Base-by-base conservation (phyloP, 2,329 filamentous ascomycete species). In the Sporothrix variecibatus region DNA sequence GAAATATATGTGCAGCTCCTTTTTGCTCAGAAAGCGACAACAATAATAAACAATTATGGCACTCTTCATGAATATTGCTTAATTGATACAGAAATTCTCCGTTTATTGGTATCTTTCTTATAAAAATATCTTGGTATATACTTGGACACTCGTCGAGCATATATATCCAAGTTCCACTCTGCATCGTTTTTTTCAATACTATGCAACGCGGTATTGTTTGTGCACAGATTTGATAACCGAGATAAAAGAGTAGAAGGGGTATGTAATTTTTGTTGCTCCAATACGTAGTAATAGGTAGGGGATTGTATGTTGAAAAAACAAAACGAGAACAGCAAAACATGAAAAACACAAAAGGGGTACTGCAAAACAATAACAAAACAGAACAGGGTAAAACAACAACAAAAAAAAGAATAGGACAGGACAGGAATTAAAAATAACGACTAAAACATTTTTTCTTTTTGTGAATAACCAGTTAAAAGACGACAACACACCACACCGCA, bases 311-410 rank as follows among this genome's bases (percentile, higher is more conserved):
- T 49, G n/a, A 7, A 69, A 28, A 69, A 23, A 31, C 2, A 26
- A 20, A 69, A 23, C 34, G 4, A 34, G 34, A 34, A 8, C 5
- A 34, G 34, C 34, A 31, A 69, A 26, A 26, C 11, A 20, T 20
- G 43, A 49, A 20, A 49, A 49, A 49, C 17, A 20, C 43, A 49
- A 49, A 49, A 49, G 43, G 43, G 40, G 64, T 43, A 46, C 15
- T 40, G 23, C 28, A 49, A 71, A 58, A 38, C 11, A 71, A 71
- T 15, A 26, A 69, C 23, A 71, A 64, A 20, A 64, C 12, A 56
- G 20, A 53, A 38, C 26, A 34, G 26, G 51, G n/a, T 38, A 71
- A 46, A 53, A 7, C n/a, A 71, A 51, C 38, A 23, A 20, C 43
- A 56, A 70, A 26, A n/a, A n/a, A n/a, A n/a, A 49, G 4, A 69